A percentile compares a stretch with the other conserved stretches of the same genome.
Evolutionary conservation across 768 basidiomycete genomes (phyloP).

Genomic region (Serendipita indica): DNA sequence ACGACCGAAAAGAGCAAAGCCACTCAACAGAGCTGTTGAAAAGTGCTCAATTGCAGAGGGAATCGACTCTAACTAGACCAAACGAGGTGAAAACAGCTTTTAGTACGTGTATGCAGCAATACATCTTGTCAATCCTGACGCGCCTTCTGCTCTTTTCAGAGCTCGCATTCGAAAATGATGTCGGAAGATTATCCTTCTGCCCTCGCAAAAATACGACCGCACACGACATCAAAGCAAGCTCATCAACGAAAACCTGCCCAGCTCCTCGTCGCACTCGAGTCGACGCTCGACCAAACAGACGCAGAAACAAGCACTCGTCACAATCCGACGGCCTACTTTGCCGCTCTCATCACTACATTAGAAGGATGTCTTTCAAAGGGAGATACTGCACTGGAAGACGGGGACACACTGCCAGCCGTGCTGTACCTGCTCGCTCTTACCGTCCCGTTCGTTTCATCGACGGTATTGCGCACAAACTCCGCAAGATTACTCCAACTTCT

Average conservation of each 20-base stretch:
- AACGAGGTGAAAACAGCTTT: no score
- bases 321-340: constrained; percentile 79
- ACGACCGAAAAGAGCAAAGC: no score
- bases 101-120: background rate
- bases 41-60: no score
- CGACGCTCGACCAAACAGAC: constrained; percentile 23
- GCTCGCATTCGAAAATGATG: no score
- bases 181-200: constrained; percentile 3
- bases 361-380: constrained; percentile 53
- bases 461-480: constrained; percentile 68
- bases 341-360: constrained; percentile 73
- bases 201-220: constrained; percentile 74
- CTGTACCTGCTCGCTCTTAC: constrained; percentile 73
- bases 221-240: constrained; percentile 60
- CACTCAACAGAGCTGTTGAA: no score
- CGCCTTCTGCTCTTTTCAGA: no score
- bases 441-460: constrained; percentile 57
- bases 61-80: no score
- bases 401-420: constrained; percentile 66
- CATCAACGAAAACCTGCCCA: constrained; percentile 85
- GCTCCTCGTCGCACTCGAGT: constrained; percentile 72
- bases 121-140: background rate
- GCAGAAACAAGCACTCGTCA: constrained; percentile 8
- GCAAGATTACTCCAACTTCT: constrained; percentile 56
- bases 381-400: constrained; percentile 36